Evolutionary conservation across 1,284 basidiomycete genomes (phyloP), one percentile per base, ranked within the genome.

Genomic region (Macrocystidia cucumis): DNA sequence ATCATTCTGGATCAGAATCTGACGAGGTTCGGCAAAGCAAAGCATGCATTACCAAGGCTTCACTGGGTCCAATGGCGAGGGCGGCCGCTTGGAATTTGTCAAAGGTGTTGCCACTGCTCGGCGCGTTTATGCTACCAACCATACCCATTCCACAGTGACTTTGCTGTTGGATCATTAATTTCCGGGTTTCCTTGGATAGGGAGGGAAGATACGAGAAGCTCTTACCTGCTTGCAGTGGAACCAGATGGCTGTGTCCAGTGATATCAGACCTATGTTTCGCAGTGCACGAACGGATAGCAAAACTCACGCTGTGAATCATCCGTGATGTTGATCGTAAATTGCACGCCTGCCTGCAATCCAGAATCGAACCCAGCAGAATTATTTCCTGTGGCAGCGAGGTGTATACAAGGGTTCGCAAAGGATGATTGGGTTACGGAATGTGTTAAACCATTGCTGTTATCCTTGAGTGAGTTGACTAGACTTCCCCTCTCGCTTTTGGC

Each of bases 111-210:
- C 72, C 74, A 9, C 59, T 60, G 2, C 60, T 35, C 1, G 74
- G 72, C 2, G 78, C 74, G 48, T 84, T 84, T 55, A 83, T 81
- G 30, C 69, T 63, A 42, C 74, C 74, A 27, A 77, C 74, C 73
- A 78, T 76, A 20, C 76, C 76, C 40, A 60, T 40, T 18, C 69
- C 66, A 49, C 77, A 80, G 54, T 79, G 77, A 3, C 42, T 31
- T 1, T 59, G 41, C 56, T 60, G 17, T n/a, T n/a, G n/a, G n/a
- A 12, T 32, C 26, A 25, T 14, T 19, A 4, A 17, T n/a, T n/a
- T n/a, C n/a, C n/a, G n/a, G n/a, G n/a, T n/a, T n/a, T n/a, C n/a
- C n/a, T n/a, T n/a, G n/a, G n/a, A 35, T 30, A 30, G 38, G 13
- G 16, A 29, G 23, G 14, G 12, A 11, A 22, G 11, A 12, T 3